Base-by-base conservation (phyloP, 306 rosid genomes). In the Cicer chorassanicum region DNA sequence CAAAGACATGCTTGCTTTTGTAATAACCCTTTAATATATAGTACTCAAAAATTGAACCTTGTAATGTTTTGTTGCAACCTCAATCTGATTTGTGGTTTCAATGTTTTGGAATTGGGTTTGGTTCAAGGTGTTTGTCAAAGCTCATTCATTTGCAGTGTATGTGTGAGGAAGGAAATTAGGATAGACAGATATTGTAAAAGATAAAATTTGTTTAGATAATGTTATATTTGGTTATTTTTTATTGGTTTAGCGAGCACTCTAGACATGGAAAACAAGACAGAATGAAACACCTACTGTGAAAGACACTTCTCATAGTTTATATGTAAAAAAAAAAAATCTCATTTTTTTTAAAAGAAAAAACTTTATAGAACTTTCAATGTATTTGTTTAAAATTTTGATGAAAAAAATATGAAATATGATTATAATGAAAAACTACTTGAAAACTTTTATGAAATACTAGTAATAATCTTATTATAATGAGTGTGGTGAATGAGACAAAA, bases 1-100 rank as follows among this genome's bases (percentile, higher is more conserved):
- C 16, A 60, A 44, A 49, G 74, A 72, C 87, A 86, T 86, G 74
- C 43, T 71, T 43, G 7, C 63, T 66, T 65, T 7, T n/a, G 1
- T 18, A 62, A 41, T 18, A 4, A 21, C n/a, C 13, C 29, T 55
- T 55, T 55, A 18, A 61, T 57, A 24, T 57, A 24, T 57, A 24
- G 64, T 57, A 4, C 14, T 9, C 14, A 29, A 29, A 12, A 29
- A 11, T 1, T 59, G 9, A 59, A 59, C 43, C 43, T 18, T 54
- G 60, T 34, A 18, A 54, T 54, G 36, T 54, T 54, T 54, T 41
- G 44, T 1, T 41, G 44, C 44, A 1, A 41, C 44, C 44, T 41
- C 9, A 6, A 41, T 41, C 44, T 41, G 44, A 8, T 41, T 41
- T 41, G 24, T 71, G 51, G 53, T 15, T 2, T 46, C 40, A 15